phyloP scores from a whole-genome alignment of 768 basidiomycete species.

The Lactarius tabidus region DNA sequence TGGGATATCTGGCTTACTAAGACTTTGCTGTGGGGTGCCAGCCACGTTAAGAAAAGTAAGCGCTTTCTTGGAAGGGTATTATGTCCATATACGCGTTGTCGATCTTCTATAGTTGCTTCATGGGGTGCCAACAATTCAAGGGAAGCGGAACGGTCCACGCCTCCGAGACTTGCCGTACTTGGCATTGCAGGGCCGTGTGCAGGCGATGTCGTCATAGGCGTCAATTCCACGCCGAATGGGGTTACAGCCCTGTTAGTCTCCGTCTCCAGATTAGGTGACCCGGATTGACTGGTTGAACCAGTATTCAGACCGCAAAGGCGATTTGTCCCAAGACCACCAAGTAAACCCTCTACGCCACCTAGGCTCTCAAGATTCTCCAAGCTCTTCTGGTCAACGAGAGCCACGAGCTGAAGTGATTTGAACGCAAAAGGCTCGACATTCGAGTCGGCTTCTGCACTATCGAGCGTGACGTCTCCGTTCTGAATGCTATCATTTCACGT shows the following conservation, averaged over 20 bases:
- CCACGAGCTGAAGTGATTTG: constrained; percentile 72
- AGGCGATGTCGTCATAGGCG: constrained; percentile 41
- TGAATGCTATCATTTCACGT: constrained; percentile 23
- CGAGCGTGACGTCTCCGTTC: constrained; percentile 19
- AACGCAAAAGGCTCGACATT: constrained; percentile 72
- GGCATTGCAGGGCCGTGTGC: constrained; percentile 30
- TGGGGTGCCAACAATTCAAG: constrained; percentile 24
- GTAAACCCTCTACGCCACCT: constrained; percentile 65
- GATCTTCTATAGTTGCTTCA: constrained; percentile 39
- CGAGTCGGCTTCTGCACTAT: constrained; percentile 37
- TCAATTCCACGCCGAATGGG: constrained; percentile 26
- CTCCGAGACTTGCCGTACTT: constrained; percentile 17
- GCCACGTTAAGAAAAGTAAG: constrained; percentile 53
- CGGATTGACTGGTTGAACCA: background rate
- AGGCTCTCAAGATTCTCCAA: constrained; percentile 58
- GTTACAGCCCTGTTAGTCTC: background rate
- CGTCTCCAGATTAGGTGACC: constrained; percentile 1
- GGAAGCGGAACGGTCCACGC: background rate
- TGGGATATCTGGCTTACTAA: constrained; percentile 40
- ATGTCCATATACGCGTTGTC: constrained; percentile 47
- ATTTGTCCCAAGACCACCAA: constrained; percentile 73
- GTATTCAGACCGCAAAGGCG: constrained; percentile 41
- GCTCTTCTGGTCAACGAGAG: constrained; percentile 86
- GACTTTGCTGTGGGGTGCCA: constrained; percentile 61
- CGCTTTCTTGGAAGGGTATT: constrained; percentile 52